These are phyloP conservation scores for Penicillium turbatum DNA, from an alignment of 495 filamentous ascomycete genomes.

Conservation along the genomic window DNA sequence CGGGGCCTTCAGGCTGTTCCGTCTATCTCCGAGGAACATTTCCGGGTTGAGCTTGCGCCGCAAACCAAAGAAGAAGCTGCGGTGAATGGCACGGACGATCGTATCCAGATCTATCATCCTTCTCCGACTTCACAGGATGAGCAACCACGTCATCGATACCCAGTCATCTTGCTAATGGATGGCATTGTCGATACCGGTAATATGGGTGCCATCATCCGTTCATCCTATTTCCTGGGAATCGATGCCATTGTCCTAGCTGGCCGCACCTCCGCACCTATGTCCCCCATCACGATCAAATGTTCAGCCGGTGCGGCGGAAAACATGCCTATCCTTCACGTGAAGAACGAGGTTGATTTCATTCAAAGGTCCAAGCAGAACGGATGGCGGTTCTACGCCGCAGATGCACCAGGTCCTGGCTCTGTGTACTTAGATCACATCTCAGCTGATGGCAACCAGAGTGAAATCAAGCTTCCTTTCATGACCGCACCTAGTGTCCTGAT, in stretches of 20 bases:
- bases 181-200: conserved; percentile 87
- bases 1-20: conserved; percentile 49
- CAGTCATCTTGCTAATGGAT: conserved; percentile 77
- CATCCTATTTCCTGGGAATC: conserved; percentile 79
- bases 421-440: conserved; percentile 20
- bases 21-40: conserved; percentile 37
- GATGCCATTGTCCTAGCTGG: conserved; percentile 68
- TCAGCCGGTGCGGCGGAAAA: conserved; percentile 82
- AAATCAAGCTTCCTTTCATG: conserved; percentile 40
- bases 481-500: conserved; percentile 69
- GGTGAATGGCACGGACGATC: conserved; percentile 59
- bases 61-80: conserved; percentile 69
- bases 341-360: conserved; percentile 64
- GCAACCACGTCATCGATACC: conserved; percentile 49
- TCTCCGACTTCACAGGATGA: background rate
- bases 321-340: conserved; percentile 63
- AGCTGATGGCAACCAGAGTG: conserved; percentile 3
- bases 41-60: conserved; percentile 55
- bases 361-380: conserved; percentile 59
- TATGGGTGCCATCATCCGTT: conserved; percentile 80
- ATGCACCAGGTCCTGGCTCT: conserved; percentile 46
- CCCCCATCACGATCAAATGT: conserved; percentile 74
- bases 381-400: conserved; percentile 81
- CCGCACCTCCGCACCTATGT: conserved; percentile 64
- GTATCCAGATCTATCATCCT: conserved; percentile 31